Conservation (phyloP, 2,329 filamentous ascomycete genomes). For the Ilyonectria robusta region DNA sequence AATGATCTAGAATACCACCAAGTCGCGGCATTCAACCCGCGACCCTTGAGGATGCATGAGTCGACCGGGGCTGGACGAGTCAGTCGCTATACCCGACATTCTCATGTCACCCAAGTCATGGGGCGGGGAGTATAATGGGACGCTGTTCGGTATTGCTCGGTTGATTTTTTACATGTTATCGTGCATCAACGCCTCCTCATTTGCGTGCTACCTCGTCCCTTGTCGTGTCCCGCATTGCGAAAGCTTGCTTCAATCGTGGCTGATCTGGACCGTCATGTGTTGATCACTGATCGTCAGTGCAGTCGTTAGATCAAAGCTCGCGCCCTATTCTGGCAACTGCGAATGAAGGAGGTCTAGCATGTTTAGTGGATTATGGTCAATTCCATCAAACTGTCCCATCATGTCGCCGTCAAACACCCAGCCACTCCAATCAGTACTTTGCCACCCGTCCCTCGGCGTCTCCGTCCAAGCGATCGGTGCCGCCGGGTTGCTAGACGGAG, state of each 20-base stretch:
- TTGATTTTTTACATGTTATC: not conserved
- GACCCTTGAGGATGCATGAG: not conserved
- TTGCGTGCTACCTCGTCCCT: no score
- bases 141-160: not conserved
- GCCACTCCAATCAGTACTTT: constrained; percentile 14
- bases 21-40: not conserved
- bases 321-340: constrained; percentile 14
- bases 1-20: not conserved
- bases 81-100: not conserved
- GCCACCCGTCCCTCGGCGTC: constrained; percentile 9
- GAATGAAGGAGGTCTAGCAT: constrained; percentile 23
- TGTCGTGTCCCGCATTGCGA: not conserved
- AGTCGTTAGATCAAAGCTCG: not conserved
- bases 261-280: not conserved
- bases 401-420: constrained; percentile 11
- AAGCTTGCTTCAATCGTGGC: not conserved
- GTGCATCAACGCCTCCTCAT: no score
- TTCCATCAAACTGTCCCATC: constrained; percentile 5
- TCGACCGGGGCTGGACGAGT: not conserved
- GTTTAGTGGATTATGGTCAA: constrained; percentile 18
- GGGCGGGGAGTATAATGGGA: not conserved
- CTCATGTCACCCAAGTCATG: not conserved
- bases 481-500: not conserved
- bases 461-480: constrained; percentile 7
- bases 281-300: not conserved